phyloP scores from a whole-genome alignment of 805 yeast genomes.

The Candida parachauliodes region DNA sequence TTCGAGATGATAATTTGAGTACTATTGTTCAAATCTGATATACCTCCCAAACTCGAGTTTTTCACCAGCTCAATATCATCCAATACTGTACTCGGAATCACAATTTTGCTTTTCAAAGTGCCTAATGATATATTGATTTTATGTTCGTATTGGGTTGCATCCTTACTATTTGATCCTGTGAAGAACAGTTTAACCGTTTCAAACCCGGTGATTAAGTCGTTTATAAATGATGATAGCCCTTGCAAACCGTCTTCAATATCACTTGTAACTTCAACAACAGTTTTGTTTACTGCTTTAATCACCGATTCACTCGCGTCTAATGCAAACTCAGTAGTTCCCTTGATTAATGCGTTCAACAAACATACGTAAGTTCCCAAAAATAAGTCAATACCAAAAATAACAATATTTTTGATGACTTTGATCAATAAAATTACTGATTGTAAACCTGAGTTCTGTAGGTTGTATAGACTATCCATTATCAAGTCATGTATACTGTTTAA shows the following conservation, averaged over 20 bases:
- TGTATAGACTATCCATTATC: slow-evolving; percentile 43
- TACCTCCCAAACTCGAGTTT: slow-evolving; percentile 53
- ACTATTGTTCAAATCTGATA: slow-evolving; percentile 57
- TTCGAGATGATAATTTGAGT: slow-evolving; percentile 49
- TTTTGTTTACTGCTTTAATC: slow-evolving; percentile 55
- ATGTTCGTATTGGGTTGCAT: slow-evolving; percentile 23
- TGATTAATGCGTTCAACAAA: slow-evolving; percentile 67
- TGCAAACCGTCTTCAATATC: slow-evolving; percentile 66
- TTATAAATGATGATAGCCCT: slow-evolving; percentile 55
- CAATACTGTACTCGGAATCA: slow-evolving; percentile 66
- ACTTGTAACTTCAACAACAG: slow-evolving; percentile 50
- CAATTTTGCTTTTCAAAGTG: slow-evolving; percentile 47
- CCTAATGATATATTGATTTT: slow-evolving; percentile 58
- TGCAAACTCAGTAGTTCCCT: slow-evolving; percentile 70
- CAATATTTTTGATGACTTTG: slow-evolving; percentile 54
- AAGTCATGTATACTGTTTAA: slow-evolving; percentile 7
- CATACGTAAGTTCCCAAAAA: slow-evolving; percentile 87
- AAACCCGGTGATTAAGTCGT: slow-evolving; percentile 42
- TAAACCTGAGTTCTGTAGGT: slow-evolving; percentile 43
- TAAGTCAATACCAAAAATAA: slow-evolving; percentile 65
- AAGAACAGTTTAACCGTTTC: slow-evolving; percentile 11
- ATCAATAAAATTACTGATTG: slow-evolving; percentile 37
- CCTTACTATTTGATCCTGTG: slow-evolving; percentile 2
- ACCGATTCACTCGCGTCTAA: slow-evolving; percentile 67
- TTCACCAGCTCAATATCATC: slow-evolving; percentile 49